Evolutionary conservation across 345 rosid species (phyloP).

Genomic region (Litchi chinensis): DNA sequence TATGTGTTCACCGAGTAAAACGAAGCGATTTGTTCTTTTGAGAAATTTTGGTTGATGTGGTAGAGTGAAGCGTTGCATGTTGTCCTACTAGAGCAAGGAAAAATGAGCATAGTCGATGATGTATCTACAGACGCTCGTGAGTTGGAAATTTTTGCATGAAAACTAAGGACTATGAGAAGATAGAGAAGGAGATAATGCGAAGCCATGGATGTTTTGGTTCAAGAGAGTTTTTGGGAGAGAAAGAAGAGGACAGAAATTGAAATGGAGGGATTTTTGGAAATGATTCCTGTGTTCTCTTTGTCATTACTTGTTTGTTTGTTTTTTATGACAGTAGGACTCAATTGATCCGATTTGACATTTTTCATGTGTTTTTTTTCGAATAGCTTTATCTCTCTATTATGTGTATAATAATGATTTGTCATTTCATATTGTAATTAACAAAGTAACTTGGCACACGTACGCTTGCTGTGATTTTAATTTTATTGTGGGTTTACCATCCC

Average conservation of each 20-base stretch:
- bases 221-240: not conserved
- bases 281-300: not conserved
- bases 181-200: slow-evolving; percentile 17
- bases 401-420: too few relatives aligned
- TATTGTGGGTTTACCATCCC: not conserved
- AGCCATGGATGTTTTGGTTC: slow-evolving; percentile 24
- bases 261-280: not conserved
- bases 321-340: not conserved
- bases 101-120: slow-evolving; percentile 18
- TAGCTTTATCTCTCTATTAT: not conserved
- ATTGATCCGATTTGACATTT: not conserved
- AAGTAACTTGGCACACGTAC: slow-evolving; percentile 1
- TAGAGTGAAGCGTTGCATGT: slow-evolving; percentile 47
- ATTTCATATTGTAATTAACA: slow-evolving; percentile 15
- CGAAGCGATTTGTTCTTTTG: slow-evolving; percentile 32
- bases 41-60: slow-evolving; percentile 31
- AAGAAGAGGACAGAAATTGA: slow-evolving; percentile 8
- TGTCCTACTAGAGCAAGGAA: slow-evolving; percentile 28
- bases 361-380: not conserved
- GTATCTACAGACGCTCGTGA: not conserved
- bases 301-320: slow-evolving; percentile 13
- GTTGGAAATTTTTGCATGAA: not conserved
- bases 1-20: slow-evolving; percentile 43
- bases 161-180: slow-evolving; percentile 19
- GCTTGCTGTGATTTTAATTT: not conserved